Base-by-base conservation (phyloP, 257 asterid genomes). In the Misopates orontium region DNA sequence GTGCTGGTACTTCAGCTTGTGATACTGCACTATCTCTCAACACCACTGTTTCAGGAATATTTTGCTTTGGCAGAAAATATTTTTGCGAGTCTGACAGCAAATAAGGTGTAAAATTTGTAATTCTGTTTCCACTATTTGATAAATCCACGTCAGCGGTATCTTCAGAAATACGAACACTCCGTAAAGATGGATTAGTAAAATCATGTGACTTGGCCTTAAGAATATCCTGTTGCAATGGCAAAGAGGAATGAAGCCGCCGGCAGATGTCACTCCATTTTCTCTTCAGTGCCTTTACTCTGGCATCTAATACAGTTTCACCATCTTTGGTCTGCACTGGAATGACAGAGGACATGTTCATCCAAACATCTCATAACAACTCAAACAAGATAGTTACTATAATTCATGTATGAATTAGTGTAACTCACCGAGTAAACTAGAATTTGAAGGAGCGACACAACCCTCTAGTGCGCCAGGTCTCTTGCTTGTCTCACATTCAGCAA, bases 271-370 rank as follows among this genome's bases (percentile, higher is more conserved):
- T 84, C 99, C 99, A 93, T 78, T 93, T 93, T 74, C 76, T 80
- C 62, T 80, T 81, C 69, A 88, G 70, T 10, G 81, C 92, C 80
- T 41, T 56, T 19, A 80, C 60, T 71, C 81, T 76, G 57, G 87
- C 87, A 78, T 81, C 90, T 76, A 78, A 66, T 40, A 86, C 61
- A 66, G 76, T 58, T 62, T 67, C 71, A 72, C 75, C 91, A 77
- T 86, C 87, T 79, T 78, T 80, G 70, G 81, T 87, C 99, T 93
- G 99, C 92, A 82, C 97, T 87, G 97, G 74, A 86, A 78, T 81
- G 73, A 90, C 62, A 75, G 79, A 68, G 65, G 56, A 76, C 77
- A 79, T 75, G 85, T 74, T 81, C 69, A 82, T 41, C 76, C 62
- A 47, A 58, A 59, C 73, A 82, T 62, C 62, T 60, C 69, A 48